Evolutionary conservation across 345 rosid species (phyloP).

Genomic region (Eucalyptus sp.): DNA sequence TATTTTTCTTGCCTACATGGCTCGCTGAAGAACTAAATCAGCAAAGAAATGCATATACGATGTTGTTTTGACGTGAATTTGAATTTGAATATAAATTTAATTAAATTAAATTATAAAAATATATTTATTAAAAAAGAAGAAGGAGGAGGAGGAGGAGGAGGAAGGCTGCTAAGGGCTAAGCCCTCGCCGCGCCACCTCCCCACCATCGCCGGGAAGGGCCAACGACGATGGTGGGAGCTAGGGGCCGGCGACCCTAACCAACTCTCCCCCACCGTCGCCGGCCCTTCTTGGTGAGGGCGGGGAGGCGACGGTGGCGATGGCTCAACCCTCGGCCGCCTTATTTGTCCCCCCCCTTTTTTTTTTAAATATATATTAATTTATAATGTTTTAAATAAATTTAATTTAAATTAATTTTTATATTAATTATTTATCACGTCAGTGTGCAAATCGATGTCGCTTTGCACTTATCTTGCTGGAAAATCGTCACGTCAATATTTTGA

Average conservation of each 20-base stretch:
- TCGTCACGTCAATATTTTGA: rapidly evolving
- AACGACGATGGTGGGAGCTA: rapidly evolving
- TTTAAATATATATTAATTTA: too few species aligned
- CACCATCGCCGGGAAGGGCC: rapidly evolving
- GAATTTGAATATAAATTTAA: too few species aligned
- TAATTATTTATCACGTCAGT: rapidly evolving
- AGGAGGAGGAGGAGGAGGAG: too few species aligned
- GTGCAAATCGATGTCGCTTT: rapidly evolving
- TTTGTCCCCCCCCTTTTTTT: too few species aligned
- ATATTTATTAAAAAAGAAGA: too few species aligned
- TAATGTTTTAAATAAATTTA: too few species aligned
- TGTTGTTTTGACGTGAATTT: rapidly evolving
- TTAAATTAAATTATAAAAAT: too few species aligned
- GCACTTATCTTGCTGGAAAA: too few species aligned
- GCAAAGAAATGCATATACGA: too few species aligned
- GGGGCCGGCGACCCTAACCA: rapidly evolving
- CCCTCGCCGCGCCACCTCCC: rapidly evolving
- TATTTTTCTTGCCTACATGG: rapidly evolving
- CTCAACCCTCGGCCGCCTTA: too few species aligned
- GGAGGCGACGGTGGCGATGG: rapidly evolving
- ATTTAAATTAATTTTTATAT: too few species aligned
- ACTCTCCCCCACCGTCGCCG: rapidly evolving
- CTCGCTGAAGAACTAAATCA: rapidly evolving
- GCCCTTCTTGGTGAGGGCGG: rapidly evolving
- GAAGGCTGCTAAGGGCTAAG: too few species aligned